Evolutionary conservation across 495 filamentous ascomycete species (phyloP).

Genomic region (Hypoxylon fuscum): DNA sequence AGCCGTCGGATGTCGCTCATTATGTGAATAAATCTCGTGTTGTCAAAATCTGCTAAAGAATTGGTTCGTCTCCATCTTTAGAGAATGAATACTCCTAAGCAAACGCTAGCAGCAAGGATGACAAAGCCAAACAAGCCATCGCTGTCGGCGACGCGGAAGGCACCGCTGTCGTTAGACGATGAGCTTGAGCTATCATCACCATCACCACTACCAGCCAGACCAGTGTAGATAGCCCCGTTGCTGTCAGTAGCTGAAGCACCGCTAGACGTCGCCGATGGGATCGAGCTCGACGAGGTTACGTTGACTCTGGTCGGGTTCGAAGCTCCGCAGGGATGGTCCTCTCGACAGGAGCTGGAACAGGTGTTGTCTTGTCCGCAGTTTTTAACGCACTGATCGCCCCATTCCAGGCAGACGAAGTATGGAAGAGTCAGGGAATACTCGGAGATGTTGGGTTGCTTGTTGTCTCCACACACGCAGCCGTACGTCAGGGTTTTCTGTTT

Average conservation of each 20-base stretch:
- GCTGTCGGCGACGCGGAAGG: slow-evolving; percentile 29
- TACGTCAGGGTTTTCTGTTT: slow-evolving; percentile 71
- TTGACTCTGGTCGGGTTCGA: slow-evolving; percentile 72
- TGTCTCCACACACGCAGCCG: slow-evolving; percentile 79
- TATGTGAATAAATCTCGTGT: background rate
- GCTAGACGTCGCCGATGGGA: slow-evolving; percentile 51
- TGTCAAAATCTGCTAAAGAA: background rate
- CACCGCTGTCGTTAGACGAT: slow-evolving; percentile 25
- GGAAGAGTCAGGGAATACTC: slow-evolving; percentile 88
- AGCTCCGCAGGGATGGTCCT: slow-evolving; percentile 82
- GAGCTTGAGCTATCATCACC: slow-evolving; percentile 23
- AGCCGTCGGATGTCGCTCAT: background rate
- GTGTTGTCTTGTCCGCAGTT: slow-evolving; percentile 65
- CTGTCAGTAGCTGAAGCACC: slow-evolving; percentile 47
- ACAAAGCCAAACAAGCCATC: slow-evolving; percentile 38
- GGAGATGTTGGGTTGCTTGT: slow-evolving; percentile 74
- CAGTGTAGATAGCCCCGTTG: slow-evolving; percentile 55
- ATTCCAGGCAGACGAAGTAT: slow-evolving; percentile 81
- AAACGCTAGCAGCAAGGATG: slow-evolving; percentile 39
- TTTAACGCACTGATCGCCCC: slow-evolving; percentile 73
- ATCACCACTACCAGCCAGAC: slow-evolving; percentile 55
- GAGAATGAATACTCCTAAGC: slow-evolving; percentile 39
- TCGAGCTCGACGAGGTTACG: slow-evolving; percentile 59
- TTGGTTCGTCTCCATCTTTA: slow-evolving; percentile 15
- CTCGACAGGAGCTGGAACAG: slow-evolving; percentile 72